Evolutionary conservation across 139 green algal genomes (phyloP).

Genomic region (Limnomonas spitsbergensis): DNA sequence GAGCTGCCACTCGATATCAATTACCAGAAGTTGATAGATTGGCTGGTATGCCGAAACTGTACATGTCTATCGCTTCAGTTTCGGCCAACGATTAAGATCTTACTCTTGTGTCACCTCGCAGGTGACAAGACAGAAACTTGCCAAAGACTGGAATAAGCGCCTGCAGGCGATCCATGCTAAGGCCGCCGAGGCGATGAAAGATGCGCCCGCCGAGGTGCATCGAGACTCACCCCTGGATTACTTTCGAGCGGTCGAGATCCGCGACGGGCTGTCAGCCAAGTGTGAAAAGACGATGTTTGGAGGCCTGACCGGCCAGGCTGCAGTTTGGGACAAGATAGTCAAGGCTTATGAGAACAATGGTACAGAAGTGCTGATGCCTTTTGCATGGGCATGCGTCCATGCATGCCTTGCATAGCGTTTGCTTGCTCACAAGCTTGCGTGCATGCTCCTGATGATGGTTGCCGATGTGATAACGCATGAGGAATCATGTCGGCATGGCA

Average conservation of each 20-base stretch:
- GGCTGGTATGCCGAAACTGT: slow-evolving; percentile 54
- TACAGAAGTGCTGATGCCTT: slow-evolving; percentile 5
- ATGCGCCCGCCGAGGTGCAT: slow-evolving; percentile 50
- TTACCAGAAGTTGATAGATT: slow-evolving; percentile 68
- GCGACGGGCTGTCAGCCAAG: slow-evolving; percentile 51
- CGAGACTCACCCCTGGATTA: slow-evolving; percentile 58
- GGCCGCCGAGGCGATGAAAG: slow-evolving; percentile 34
- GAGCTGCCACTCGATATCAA: slow-evolving; percentile 69
- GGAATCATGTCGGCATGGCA: too few species aligned
- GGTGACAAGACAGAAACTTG: slow-evolving; percentile 66
- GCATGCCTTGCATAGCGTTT: too few species aligned
- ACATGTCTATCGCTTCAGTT: not conserved
- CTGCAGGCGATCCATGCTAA: slow-evolving; percentile 66
- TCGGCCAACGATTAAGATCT: not conserved
- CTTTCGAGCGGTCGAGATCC: slow-evolving; percentile 42
- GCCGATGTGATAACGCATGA: too few species aligned
- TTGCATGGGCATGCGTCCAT: not conserved
- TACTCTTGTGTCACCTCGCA: slow-evolving; percentile 19
- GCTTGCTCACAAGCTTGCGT: too few species aligned
- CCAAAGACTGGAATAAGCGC: slow-evolving; percentile 68
- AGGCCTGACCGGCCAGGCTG: slow-evolving; percentile 55
- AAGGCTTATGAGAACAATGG: slow-evolving; percentile 25
- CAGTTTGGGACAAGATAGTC: slow-evolving; percentile 60
- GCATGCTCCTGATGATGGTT: too few species aligned
- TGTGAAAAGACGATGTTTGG: slow-evolving; percentile 70